These are phyloP conservation scores for Verticillium longisporum DNA, from an alignment of 2,329 filamentous ascomycete species.

Conservation along the genomic window DNA sequence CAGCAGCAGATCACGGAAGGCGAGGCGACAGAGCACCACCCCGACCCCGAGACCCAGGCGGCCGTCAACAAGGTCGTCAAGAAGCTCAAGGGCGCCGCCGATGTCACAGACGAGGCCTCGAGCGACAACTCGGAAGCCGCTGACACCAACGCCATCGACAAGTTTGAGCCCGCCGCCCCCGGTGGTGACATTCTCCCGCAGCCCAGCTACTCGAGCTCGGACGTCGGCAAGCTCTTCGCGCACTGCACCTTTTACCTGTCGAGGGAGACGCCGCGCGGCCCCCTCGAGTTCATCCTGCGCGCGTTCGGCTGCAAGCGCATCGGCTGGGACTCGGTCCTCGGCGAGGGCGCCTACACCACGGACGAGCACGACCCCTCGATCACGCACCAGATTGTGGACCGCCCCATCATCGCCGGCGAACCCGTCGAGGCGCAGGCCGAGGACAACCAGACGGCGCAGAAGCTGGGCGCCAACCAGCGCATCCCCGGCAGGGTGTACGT, in stretches of 20 bases:
- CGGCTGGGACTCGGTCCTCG: conserved; percentile 87
- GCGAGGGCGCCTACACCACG: conserved; percentile 86
- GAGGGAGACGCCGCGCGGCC: conserved; percentile 82
- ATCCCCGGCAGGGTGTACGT: conserved; percentile 90
- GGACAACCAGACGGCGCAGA: conserved; percentile 57
- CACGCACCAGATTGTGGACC: conserved; percentile 93
- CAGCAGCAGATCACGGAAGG: conserved; percentile 40
- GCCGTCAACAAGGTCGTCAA: conserved; percentile 63
- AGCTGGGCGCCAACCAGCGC: conserved; percentile 56
- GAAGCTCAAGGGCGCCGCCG: conserved; percentile 53
- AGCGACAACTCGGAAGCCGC: conserved; percentile 34
- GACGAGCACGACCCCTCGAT: conserved; percentile 83
- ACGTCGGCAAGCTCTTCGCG: conserved; percentile 72
- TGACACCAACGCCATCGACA: conserved; percentile 66
- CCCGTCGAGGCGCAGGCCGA: conserved; percentile 19
- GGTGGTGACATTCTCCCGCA: conserved; percentile 84
- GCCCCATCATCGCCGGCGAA: conserved; percentile 60
- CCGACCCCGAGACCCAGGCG: conserved; percentile 57
- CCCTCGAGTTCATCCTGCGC: conserved; percentile 87
- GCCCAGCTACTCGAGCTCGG: conserved; percentile 58
- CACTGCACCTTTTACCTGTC: conserved; percentile 90
- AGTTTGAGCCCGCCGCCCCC: conserved; percentile 77
- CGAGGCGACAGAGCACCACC: conserved; percentile 39
- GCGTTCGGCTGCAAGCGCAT: conserved; percentile 94
- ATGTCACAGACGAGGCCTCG: conserved; percentile 32